Evolutionary conservation across 1,284 basidiomycete genomes (phyloP).

Genomic region (Ceratorhiza oryzae-sativae): DNA sequence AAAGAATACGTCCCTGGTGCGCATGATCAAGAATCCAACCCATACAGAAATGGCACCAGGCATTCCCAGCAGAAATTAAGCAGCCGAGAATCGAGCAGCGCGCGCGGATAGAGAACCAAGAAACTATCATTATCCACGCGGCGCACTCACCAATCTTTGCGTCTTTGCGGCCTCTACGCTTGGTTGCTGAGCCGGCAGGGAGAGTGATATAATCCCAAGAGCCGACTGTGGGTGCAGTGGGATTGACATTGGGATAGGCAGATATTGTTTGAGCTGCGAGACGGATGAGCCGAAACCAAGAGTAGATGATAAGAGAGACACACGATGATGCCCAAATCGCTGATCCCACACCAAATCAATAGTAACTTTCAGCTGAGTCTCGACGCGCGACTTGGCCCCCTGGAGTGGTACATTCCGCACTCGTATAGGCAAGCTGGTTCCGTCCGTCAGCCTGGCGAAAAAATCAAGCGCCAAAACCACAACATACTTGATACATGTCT

Average conservation of each 20-base stretch:
- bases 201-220: constrained; percentile 85
- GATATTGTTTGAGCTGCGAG: constrained; percentile 40
- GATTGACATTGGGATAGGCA: constrained; percentile 1
- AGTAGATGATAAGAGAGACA: constrained; percentile 38
- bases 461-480: background rate
- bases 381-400: constrained; percentile 93
- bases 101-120: too few relatives aligned
- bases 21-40: too few relatives aligned
- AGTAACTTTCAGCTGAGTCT: constrained; percentile 87
- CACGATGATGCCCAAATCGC: constrained; percentile 35
- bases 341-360: constrained; percentile 66
- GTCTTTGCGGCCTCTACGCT: constrained; percentile 82
- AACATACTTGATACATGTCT: constrained; percentile 26
- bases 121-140: too few relatives aligned
- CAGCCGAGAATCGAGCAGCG: too few relatives aligned
- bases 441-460: background rate
- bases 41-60: too few relatives aligned
- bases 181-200: constrained; percentile 79
- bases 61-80: too few relatives aligned
- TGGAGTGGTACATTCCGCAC: constrained; percentile 83
- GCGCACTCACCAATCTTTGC: constrained; percentile 74
- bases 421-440: constrained; percentile 70
- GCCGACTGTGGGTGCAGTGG: constrained; percentile 61
- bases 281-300: background rate
- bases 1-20: too few relatives aligned